phyloP scores from a whole-genome alignment of 2,329 filamentous ascomycete species.

The Fusarium sororula region DNA sequence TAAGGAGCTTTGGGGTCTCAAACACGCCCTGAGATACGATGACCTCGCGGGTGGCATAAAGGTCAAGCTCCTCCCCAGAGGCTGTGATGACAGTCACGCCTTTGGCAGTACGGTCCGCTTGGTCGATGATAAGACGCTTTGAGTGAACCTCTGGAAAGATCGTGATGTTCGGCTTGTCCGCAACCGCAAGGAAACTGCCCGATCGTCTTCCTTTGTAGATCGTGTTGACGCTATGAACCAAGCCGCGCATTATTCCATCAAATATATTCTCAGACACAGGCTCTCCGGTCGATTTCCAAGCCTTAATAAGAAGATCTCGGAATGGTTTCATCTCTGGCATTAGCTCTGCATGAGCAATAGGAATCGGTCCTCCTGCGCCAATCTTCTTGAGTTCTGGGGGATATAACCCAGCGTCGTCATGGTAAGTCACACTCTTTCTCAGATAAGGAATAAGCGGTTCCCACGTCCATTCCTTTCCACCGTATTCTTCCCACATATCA shows the following conservation, averaged over 20 bases:
- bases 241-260: constrained; percentile 62
- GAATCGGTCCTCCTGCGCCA: constrained; percentile 58
- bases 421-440: constrained; percentile 63
- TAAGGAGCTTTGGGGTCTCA: constrained; percentile 71
- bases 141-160: constrained; percentile 58
- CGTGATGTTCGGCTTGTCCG: constrained; percentile 63
- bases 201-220: constrained; percentile 66
- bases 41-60: constrained; percentile 60
- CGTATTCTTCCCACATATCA: constrained; percentile 73
- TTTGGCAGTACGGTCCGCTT: constrained; percentile 39
- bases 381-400: constrained; percentile 58
- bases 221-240: constrained; percentile 61
- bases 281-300: constrained; percentile 63
- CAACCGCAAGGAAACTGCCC: constrained; percentile 59
- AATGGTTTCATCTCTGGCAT: constrained; percentile 53
- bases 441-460: constrained; percentile 59
- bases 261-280: constrained; percentile 63
- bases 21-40: constrained; percentile 63
- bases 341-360: constrained; percentile 63
- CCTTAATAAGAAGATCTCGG: constrained; percentile 58
- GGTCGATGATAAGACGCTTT: constrained; percentile 63
- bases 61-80: constrained; percentile 48
- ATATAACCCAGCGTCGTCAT: constrained; percentile 61
- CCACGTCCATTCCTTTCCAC: constrained; percentile 72
- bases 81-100: constrained; percentile 58